Conservation (phyloP, 2,329 filamentous ascomycete genomes). For the Alternaria postmessia region DNA sequence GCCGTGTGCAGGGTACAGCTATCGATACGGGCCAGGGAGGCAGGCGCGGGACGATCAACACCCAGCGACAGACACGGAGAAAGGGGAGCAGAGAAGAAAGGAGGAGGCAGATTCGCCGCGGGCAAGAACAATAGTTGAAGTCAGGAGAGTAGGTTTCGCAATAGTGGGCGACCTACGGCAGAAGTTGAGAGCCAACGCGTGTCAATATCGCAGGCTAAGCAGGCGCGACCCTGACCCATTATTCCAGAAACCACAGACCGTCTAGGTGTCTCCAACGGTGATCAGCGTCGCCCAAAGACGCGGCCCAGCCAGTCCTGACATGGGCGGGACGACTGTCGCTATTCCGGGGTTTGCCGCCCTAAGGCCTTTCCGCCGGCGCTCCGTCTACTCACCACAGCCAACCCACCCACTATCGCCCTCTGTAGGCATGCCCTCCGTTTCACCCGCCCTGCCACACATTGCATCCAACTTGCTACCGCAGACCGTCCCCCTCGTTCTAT, state of each 20-base stretch:
- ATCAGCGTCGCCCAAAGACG: slow-evolving; percentile 7
- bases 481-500: slow-evolving; percentile 14
- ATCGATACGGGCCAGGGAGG: slow-evolving; percentile 27
- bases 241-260: slow-evolving; percentile 13
- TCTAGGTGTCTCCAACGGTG: slow-evolving; percentile 11
- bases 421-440: slow-evolving; percentile 16
- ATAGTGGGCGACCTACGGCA: slow-evolving; percentile 9
- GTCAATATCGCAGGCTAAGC: slow-evolving; percentile 9
- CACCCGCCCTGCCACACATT: slow-evolving; percentile 19
- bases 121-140: not conserved
- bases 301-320: slow-evolving; percentile 6
- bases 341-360: slow-evolving; percentile 12
- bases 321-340: slow-evolving; percentile 4
- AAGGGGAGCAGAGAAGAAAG: not conserved
- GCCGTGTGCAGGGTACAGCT: slow-evolving; percentile 24
- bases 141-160: slow-evolving; percentile 9
- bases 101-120: not conserved
- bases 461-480: slow-evolving; percentile 5
- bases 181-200: slow-evolving; percentile 15
- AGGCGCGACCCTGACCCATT: slow-evolving; percentile 20
- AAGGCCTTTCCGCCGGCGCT: slow-evolving; percentile 8
- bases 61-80: slow-evolving; percentile 2
- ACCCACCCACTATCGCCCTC: slow-evolving; percentile 9
- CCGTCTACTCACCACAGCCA: slow-evolving; percentile 7
- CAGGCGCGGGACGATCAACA: slow-evolving; percentile 21